A percentile compares a stretch with the other conserved stretches of the same genome.
Conservation (phyloP, 306 rosid genomes). For the Albizia julibrissin region DNA sequence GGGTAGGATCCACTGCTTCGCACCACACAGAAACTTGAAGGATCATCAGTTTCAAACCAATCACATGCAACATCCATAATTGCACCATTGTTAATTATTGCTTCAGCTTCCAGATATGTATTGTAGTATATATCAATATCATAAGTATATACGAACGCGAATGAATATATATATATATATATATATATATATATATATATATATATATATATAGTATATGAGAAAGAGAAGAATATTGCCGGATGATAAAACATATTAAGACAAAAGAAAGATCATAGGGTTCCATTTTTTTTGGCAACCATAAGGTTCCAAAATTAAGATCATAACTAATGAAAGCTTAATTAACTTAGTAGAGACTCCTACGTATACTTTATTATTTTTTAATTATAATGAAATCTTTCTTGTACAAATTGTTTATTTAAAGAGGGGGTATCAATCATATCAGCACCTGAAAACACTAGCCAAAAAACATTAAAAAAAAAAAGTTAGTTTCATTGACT, state of each 20-base stretch:
- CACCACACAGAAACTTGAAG: background rate
- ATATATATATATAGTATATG: too few species aligned
- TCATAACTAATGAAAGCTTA: background rate
- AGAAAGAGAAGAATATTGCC: background rate
- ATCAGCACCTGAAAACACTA: background rate
- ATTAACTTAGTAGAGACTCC: background rate
- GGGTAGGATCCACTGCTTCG: conserved; percentile 29
- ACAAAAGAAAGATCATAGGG: background rate
- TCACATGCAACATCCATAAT: conserved; percentile 19
- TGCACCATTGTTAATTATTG: background rate
- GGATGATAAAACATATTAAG: background rate
- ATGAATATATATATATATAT: background rate
- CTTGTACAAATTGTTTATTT: background rate
- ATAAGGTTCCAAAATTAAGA: background rate
- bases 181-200: too few species aligned
- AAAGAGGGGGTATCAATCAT: background rate
- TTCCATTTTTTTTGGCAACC: too few species aligned
- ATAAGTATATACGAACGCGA: background rate
- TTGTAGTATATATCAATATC: background rate
- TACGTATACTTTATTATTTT: background rate
- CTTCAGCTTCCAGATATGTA: background rate
- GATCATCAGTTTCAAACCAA: conserved; percentile 24
- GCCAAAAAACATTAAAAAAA: too few species aligned
- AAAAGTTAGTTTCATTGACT: background rate
- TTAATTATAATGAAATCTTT: background rate